Conservation (phyloP, 441 rosid genomes). For the Populus hybrid region DNA sequence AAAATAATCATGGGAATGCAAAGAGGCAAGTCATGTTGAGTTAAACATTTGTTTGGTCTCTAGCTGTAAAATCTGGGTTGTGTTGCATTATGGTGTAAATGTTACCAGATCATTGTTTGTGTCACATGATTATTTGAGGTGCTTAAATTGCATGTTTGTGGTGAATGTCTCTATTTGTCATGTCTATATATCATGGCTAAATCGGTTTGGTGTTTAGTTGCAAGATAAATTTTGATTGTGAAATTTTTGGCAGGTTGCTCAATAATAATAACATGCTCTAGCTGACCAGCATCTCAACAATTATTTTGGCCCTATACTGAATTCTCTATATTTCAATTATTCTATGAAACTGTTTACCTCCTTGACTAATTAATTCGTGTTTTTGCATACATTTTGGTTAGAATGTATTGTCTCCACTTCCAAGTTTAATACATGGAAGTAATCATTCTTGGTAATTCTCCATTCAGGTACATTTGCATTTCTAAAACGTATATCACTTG, state of each 20-base stretch:
- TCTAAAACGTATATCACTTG: slow-evolving; percentile 88
- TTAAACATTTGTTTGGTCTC: not conserved
- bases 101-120: not conserved
- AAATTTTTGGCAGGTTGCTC: not conserved
- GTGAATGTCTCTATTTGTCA: not conserved
- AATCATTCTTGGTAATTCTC: not conserved
- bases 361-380: not conserved
- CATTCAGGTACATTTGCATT: slow-evolving; percentile 83
- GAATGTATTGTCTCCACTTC: not conserved
- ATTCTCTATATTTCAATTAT: not conserved
- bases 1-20: slow-evolving; percentile 88
- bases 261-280: not conserved
- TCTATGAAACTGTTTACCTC: not conserved
- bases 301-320: not conserved
- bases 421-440: not conserved
- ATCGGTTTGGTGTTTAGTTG: not conserved
- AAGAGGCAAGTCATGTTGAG: slow-evolving; percentile 59
- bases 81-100: not conserved
- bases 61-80: not conserved
- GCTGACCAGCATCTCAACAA: not conserved
- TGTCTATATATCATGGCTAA: not conserved
- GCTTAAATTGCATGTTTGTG: not conserved
- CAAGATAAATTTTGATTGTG: not conserved
- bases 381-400: not conserved
- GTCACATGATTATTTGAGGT: not conserved